phyloP scores from a whole-genome alignment of 352 stramenopile species.

The Phytopythium sindhum region DNA sequence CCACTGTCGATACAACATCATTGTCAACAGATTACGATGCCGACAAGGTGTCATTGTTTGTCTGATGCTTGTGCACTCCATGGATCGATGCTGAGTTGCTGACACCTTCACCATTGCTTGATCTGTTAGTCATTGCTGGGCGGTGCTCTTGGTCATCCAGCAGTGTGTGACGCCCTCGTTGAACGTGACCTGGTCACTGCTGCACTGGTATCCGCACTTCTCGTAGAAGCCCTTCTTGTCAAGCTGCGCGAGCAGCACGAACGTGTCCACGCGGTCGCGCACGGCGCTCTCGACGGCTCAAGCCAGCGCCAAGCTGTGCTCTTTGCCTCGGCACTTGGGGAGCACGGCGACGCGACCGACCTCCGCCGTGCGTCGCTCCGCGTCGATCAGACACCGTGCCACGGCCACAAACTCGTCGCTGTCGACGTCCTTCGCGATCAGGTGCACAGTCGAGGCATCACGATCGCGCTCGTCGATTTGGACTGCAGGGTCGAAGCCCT shows the following conservation, averaged over 20 bases:
- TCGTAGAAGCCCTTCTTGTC: conserved; percentile 64
- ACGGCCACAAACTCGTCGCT: conserved; percentile 58
- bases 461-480: conserved; percentile 39
- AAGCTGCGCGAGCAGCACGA: conserved; percentile 51
- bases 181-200: conserved; percentile 48
- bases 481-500: conserved; percentile 17
- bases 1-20: neutral
- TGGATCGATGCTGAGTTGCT: neutral
- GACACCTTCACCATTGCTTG: no score
- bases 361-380: conserved; percentile 38
- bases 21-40: no score
- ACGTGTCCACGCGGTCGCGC: conserved; percentile 32
- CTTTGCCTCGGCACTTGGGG: conserved; percentile 33
- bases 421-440: conserved; percentile 54
- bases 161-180: conserved; percentile 57
- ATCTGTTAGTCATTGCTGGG: neutral
- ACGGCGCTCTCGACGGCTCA: conserved; percentile 14
- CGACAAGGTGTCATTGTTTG: no score
- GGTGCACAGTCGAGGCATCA: conserved; percentile 47
- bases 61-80: no score
- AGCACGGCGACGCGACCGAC: conserved; percentile 20
- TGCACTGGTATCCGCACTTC: conserved; percentile 55
- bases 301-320: conserved; percentile 33
- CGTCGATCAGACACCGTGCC: conserved; percentile 32
- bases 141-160: conserved; percentile 39